Conservation (phyloP, 1,284 basidiomycete species). For the Fomitopsis pinicola region DNA sequence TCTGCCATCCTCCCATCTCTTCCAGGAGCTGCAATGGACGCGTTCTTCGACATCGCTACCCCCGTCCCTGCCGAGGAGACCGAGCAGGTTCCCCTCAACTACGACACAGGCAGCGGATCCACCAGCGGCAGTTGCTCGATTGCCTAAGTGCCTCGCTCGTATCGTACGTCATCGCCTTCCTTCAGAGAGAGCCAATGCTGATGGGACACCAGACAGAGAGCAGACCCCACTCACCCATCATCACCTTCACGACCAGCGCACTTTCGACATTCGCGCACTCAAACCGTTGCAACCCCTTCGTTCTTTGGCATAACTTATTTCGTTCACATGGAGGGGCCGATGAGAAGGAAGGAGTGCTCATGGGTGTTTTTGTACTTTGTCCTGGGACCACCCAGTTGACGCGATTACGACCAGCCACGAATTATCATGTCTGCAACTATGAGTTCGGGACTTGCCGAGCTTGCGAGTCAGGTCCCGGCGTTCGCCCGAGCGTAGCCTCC, state of each 20-base stretch:
- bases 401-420: background rate
- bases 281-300: background rate
- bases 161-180: background rate
- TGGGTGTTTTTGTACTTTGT: background rate
- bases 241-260: background rate
- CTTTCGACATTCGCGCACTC: background rate
- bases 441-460: too few species aligned
- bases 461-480: too few species aligned
- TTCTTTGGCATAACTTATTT: background rate
- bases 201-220: background rate
- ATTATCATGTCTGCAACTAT: background rate
- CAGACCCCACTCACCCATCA: background rate
- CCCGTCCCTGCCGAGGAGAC: conserved; percentile 8
- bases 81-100: conserved; percentile 4
- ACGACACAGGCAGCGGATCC: background rate
- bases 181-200: background rate
- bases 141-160: background rate
- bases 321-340: background rate
- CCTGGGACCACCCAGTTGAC: conserved; percentile 1
- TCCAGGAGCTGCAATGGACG: conserved; percentile 8
- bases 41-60: conserved; percentile 9
- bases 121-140: background rate
- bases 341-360: background rate
- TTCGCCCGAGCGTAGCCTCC: too few species aligned
- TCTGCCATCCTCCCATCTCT: background rate